Conservation (phyloP, 2,329 filamentous ascomycete species). For the Hirsutella thompsonii region DNA sequence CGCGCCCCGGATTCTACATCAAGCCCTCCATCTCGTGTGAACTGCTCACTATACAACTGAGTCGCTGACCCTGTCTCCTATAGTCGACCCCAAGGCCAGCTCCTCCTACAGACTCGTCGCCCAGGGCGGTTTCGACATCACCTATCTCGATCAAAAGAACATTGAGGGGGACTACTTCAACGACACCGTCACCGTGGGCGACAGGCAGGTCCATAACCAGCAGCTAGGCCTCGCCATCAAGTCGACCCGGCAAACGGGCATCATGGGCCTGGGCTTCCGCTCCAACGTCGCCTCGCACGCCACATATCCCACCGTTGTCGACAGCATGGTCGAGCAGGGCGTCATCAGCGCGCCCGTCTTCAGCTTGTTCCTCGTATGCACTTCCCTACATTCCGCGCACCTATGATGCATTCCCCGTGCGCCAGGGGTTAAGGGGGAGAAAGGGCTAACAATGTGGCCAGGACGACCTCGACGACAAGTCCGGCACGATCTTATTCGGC, state of each 20-base stretch:
- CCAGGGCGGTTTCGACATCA: constrained; percentile 39
- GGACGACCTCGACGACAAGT: constrained; percentile 50
- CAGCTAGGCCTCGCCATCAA: constrained; percentile 41
- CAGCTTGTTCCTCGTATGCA: constrained; percentile 47
- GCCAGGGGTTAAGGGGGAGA: too few relatives aligned
- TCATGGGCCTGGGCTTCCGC: constrained; percentile 47
- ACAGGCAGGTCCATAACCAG: constrained; percentile 31
- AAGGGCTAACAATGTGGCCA: too few relatives aligned
- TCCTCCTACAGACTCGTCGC: constrained; percentile 32
- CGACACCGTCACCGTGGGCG: constrained; percentile 40
- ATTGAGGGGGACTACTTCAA: constrained; percentile 44
- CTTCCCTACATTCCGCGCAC: too few relatives aligned
- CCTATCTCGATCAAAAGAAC: constrained; percentile 44
- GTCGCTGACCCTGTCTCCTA: not conserved
- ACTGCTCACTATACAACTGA: too few relatives aligned
- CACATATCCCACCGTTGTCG: constrained; percentile 46
- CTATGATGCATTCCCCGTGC: too few relatives aligned
- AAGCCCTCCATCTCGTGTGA: too few relatives aligned
- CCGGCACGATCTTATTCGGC: constrained; percentile 64
- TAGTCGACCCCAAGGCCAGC: constrained; percentile 30
- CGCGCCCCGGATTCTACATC: too few relatives aligned
- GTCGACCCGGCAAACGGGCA: constrained; percentile 37
- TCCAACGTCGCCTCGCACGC: constrained; percentile 30
- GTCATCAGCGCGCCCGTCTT: constrained; percentile 52
- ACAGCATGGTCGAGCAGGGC: constrained; percentile 48